Evolutionary conservation across 768 basidiomycete species (phyloP).

Genomic region (Leccinum subgranulosum): DNA sequence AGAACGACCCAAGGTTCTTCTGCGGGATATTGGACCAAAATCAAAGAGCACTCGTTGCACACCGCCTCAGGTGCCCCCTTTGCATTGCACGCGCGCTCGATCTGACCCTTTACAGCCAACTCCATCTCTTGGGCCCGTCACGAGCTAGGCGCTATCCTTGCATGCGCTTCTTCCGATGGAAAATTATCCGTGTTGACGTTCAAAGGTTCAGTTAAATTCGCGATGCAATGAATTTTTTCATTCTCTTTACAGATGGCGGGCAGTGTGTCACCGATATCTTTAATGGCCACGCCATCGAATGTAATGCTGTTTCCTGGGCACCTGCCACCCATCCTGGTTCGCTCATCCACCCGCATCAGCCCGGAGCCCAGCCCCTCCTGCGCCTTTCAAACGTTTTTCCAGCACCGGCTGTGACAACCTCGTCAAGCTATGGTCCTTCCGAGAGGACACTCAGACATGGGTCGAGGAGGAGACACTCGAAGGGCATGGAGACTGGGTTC

Average conservation of each 20-base stretch:
- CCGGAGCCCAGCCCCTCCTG: constrained; percentile 32
- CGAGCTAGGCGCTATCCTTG: constrained; percentile 93
- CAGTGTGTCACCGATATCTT: constrained; percentile 96
- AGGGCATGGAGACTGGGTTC: constrained; percentile 96
- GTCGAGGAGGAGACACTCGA: constrained; percentile 86
- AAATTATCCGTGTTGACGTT: constrained; percentile 95
- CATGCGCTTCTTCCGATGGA: constrained; percentile 96
- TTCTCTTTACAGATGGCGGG: constrained; percentile 72
- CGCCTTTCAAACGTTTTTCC: constrained; percentile 88
- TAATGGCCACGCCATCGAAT: constrained; percentile 93
- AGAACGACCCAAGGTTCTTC: constrained; percentile 56
- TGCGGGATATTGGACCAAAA: constrained; percentile 79
- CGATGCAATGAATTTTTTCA: neutral
- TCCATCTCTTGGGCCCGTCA: constrained; percentile 99
- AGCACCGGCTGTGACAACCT: constrained; percentile 96
- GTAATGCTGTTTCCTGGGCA: constrained; percentile 97
- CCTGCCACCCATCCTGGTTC: constrained; percentile 87
- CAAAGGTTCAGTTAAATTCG: constrained; percentile 67
- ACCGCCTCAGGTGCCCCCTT: constrained; percentile 73
- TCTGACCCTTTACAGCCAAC: constrained; percentile 60
- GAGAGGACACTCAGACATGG: constrained; percentile 87
- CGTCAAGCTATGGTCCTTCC: constrained; percentile 91
- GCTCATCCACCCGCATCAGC: constrained; percentile 69
- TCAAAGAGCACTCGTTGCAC: constrained; percentile 94
- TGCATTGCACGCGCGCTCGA: neutral